A percentile compares a stretch with the other conserved stretches of the same genome.
These are phyloP conservation scores for Mycena crocata DNA, from an alignment of 768 basidiomycete genomes.

Conservation along the genomic window DNA sequence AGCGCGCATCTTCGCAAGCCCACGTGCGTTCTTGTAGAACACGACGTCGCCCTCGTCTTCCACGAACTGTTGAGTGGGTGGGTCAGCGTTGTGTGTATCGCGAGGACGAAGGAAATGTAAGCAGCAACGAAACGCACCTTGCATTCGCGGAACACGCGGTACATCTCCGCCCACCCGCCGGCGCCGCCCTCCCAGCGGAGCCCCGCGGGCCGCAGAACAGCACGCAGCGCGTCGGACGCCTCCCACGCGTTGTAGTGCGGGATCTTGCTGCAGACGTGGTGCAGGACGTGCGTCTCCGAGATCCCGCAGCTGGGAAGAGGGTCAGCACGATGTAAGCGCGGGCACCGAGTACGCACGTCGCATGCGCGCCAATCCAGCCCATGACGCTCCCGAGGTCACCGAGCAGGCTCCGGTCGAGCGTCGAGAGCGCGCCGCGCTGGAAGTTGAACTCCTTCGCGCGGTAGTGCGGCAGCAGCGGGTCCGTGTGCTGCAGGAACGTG, in stretches of 20 bases:
- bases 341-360: constrained; percentile 64
- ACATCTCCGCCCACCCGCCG: constrained; percentile 83
- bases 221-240: constrained; percentile 86
- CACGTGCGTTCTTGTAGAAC: constrained; percentile 90
- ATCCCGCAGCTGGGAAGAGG: constrained; percentile 58
- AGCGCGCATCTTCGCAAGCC: constrained; percentile 78
- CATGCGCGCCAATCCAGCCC: constrained; percentile 86
- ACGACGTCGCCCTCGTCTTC: constrained; percentile 93
- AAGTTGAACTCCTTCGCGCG: constrained; percentile 51
- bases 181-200: constrained; percentile 75
- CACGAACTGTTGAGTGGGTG: constrained; percentile 69
- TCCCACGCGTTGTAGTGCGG: constrained; percentile 98
- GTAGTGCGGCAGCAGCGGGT: constrained; percentile 52
- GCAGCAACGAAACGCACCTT: constrained; percentile 56
- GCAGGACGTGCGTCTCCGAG: constrained; percentile 92
- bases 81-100: background rate
- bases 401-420: constrained; percentile 53
- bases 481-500: constrained; percentile 56
- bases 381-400: constrained; percentile 83
- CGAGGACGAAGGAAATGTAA: background rate
- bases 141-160: constrained; percentile 83
- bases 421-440: constrained; percentile 54
- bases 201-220: constrained; percentile 71
- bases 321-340: background rate
- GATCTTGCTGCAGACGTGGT: constrained; percentile 95